Conservation (phyloP, 2,329 filamentous ascomycete species). For the Daldinia sp. region DNA sequence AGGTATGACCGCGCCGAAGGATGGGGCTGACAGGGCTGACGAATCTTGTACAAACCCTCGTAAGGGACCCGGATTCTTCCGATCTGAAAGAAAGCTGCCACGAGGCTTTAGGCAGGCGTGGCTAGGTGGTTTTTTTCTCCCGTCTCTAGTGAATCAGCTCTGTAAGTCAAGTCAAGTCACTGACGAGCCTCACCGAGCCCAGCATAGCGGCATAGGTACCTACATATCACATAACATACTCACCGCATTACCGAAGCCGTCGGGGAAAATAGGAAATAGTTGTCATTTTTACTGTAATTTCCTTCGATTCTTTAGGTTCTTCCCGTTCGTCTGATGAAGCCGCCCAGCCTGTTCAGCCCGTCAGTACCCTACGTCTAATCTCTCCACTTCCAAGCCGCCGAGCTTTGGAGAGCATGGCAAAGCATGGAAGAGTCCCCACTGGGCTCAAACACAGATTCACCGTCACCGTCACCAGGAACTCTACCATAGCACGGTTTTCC, state of each 20-base stretch:
- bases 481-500: conserved; percentile 20
- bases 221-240: conserved; percentile 5
- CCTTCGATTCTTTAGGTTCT: conserved; percentile 10
- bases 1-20: conserved; percentile 17
- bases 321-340: conserved; percentile 31
- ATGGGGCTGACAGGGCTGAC: conserved; percentile 37
- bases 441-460: conserved; percentile 33
- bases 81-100: conserved; percentile 34
- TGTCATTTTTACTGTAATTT: conserved; percentile 12
- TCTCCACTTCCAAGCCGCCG: conserved; percentile 18
- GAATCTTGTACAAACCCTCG: conserved; percentile 30
- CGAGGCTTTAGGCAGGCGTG: conserved; percentile 23
- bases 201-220: too few relatives aligned
- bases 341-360: conserved; percentile 19
- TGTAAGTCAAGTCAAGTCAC: neutral
- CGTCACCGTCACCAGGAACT: conserved; percentile 21
- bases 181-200: neutral
- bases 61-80: conserved; percentile 35
- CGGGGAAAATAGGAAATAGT: conserved; percentile 1
- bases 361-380: conserved; percentile 7
- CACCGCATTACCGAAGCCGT: conserved; percentile 5
- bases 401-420: conserved; percentile 5
- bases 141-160: neutral
- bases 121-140: conserved; percentile 17
- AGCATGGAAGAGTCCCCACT: conserved; percentile 26